phyloP scores from a whole-genome alignment of 1,284 basidiomycete genomes.

The Trametes versicolor region DNA sequence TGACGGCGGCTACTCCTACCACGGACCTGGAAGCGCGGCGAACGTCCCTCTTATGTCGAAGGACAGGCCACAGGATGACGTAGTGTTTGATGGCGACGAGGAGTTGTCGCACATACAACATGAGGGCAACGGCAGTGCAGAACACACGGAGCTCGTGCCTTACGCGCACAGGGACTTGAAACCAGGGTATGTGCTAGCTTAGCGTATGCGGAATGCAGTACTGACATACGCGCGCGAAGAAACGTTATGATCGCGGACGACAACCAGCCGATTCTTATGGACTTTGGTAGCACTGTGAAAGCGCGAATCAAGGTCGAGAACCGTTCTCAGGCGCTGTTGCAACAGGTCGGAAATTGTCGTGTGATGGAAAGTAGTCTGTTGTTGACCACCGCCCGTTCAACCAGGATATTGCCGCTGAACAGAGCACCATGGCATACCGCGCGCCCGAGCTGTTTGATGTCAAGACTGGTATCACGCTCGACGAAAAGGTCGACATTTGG shows the following conservation, averaged over 20 bases:
- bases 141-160: slow-evolving; percentile 72
- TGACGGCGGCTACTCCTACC: slow-evolving; percentile 78
- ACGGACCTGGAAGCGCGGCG: slow-evolving; percentile 56
- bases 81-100: slow-evolving; percentile 83
- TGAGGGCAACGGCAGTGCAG: slow-evolving; percentile 40
- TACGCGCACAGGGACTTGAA: slow-evolving; percentile 99
- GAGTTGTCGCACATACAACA: slow-evolving; percentile 58
- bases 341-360: slow-evolving; percentile 65
- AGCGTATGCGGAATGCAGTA: background rate
- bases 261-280: slow-evolving; percentile 94
- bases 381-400: background rate
- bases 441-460: slow-evolving; percentile 97
- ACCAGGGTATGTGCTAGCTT: slow-evolving; percentile 75
- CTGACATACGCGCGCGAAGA: slow-evolving; percentile 50
- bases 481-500: slow-evolving; percentile 97
- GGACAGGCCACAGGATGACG: slow-evolving; percentile 57
- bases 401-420: slow-evolving; percentile 93
- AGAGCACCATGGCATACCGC: slow-evolving; percentile 96
- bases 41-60: slow-evolving; percentile 61
- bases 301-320: slow-evolving; percentile 84
- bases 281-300: slow-evolving; percentile 91
- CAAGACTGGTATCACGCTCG: slow-evolving; percentile 87
- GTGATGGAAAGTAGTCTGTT: background rate
- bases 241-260: slow-evolving; percentile 98
- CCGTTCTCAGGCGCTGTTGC: slow-evolving; percentile 86